phyloP scores from a whole-genome alignment of 2,329 filamentous ascomycete species.

The Fonsecaea nubica region DNA sequence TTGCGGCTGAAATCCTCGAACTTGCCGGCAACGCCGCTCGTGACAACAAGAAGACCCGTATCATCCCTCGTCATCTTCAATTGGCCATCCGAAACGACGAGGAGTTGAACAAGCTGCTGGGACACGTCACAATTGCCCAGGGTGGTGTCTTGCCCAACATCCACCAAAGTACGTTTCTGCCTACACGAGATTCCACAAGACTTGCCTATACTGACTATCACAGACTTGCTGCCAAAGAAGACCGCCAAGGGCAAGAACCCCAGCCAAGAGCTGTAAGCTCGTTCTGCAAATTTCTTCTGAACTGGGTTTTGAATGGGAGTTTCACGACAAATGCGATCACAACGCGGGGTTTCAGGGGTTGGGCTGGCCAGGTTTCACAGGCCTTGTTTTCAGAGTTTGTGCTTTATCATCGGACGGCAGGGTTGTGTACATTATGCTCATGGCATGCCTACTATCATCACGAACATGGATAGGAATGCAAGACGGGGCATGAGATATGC shows the following conservation, averaged over 20 bases:
- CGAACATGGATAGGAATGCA: constrained; percentile 41
- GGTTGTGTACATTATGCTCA: constrained; percentile 70
- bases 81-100: constrained; percentile 99
- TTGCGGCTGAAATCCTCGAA: constrained; percentile 98
- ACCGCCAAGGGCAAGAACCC: constrained; percentile 92
- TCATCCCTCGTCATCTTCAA: constrained; percentile 98
- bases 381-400: constrained; percentile 53
- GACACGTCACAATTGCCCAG: constrained; percentile 95
- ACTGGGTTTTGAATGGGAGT: constrained; percentile 73
- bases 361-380: constrained; percentile 61
- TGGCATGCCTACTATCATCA: constrained; percentile 49
- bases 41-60: constrained; percentile 99
- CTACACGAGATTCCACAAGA: constrained; percentile 8
- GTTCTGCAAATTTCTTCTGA: constrained; percentile 61
- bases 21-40: constrained; percentile 97
- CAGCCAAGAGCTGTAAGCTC: constrained; percentile 89
- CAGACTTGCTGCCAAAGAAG: constrained; percentile 99
- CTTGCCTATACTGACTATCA: constrained; percentile 52
- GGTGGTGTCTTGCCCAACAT: constrained; percentile 97
- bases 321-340: constrained; percentile 65
- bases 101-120: constrained; percentile 98
- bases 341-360: constrained; percentile 74
- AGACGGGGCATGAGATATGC: constrained; percentile 44
- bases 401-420: constrained; percentile 44
- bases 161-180: constrained; percentile 79